phyloP scores from a whole-genome alignment of 768 basidiomycete species.

The Lepiota venenata region DNA sequence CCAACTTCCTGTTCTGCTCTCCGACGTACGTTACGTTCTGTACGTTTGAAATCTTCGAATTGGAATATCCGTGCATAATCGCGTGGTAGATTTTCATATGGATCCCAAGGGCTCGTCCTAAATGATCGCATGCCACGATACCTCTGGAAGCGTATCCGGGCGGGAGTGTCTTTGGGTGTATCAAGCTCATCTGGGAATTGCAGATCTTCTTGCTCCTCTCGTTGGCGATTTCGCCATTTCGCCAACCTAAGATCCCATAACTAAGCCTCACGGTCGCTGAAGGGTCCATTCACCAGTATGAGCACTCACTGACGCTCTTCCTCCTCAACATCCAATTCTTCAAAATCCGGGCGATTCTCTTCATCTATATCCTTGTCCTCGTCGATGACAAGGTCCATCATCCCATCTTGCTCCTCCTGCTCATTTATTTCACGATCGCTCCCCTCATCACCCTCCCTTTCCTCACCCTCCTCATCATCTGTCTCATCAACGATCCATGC shows the following conservation, averaged over 20 bases:
- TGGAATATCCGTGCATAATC: constrained; percentile 97
- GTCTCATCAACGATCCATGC: constrained; percentile 92
- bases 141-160: constrained; percentile 81
- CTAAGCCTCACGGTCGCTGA: constrained; percentile 4
- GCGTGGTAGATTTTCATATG: constrained; percentile 90
- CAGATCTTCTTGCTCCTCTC: constrained; percentile 77
- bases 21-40: constrained; percentile 66
- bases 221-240: constrained; percentile 64
- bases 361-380: constrained; percentile 58
- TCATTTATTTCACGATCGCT: constrained; percentile 37
- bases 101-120: constrained; percentile 96
- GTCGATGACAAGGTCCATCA: constrained; percentile 54
- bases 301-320: constrained; percentile 78
- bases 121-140: constrained; percentile 91
- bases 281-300: not conserved
- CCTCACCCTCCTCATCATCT: constrained; percentile 56
- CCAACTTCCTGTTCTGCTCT: constrained; percentile 59
- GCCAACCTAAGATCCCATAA: constrained; percentile 44
- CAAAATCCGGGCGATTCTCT: constrained; percentile 53
- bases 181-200: constrained; percentile 97
- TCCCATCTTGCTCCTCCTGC: constrained; percentile 54
- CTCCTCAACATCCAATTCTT: constrained; percentile 80
- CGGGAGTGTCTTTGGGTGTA: constrained; percentile 83
- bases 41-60: constrained; percentile 92
- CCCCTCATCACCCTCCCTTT: constrained; percentile 40